phyloP scores from a whole-genome alignment of 23 red algal species.

The Gracilariopsis chorda region DNA sequence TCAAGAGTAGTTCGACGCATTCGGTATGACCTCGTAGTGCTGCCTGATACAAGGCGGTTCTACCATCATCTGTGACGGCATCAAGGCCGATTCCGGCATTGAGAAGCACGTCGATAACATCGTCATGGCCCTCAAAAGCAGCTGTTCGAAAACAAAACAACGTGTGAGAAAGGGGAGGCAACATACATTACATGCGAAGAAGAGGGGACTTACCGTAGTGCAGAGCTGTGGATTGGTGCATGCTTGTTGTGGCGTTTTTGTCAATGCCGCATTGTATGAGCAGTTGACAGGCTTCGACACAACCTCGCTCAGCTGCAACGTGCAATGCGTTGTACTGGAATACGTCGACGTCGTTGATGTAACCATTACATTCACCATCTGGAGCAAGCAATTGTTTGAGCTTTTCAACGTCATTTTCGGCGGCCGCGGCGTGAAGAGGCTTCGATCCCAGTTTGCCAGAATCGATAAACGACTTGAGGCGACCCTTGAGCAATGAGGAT shows the following conservation, averaged over 20 bases:
- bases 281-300: neutral
- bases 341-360: constrained; percentile 58
- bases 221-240: constrained; percentile 30
- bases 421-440: constrained; percentile 57
- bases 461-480: constrained; percentile 20
- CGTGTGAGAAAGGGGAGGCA: neutral
- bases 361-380: constrained; percentile 16
- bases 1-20: constrained; percentile 35
- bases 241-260: neutral
- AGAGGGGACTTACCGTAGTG: constrained; percentile 73
- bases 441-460: constrained; percentile 32
- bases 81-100: constrained; percentile 24
- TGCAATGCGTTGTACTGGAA: constrained; percentile 70
- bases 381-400: constrained; percentile 10
- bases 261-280: constrained; percentile 33
- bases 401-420: constrained; percentile 8
- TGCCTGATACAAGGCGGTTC: constrained; percentile 64
- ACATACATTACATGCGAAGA: neutral
- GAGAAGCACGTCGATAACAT: constrained; percentile 21
- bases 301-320: constrained; percentile 61
- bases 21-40: constrained; percentile 28
- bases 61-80: constrained; percentile 45
- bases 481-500: constrained; percentile 14
- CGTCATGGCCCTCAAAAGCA: constrained; percentile 60
- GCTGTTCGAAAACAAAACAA: neutral